These are phyloP conservation scores for Mortierella claussenii DNA, from an alignment of 192 early-diverging fungal species.

Conservation along the genomic window DNA sequence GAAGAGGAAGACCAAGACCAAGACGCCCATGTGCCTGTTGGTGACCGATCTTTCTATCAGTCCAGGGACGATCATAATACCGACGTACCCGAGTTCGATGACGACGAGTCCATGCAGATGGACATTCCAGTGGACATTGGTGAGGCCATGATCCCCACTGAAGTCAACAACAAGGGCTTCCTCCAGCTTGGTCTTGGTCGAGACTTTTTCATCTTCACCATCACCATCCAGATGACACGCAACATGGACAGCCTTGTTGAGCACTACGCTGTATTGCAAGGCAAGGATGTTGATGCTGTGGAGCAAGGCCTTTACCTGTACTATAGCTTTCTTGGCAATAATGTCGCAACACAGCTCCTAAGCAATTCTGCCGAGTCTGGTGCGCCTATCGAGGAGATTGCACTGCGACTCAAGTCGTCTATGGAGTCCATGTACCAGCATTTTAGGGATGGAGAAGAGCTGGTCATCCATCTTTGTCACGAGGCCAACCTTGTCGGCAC, in stretches of 20 bases:
- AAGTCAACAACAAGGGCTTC: constrained; percentile 49
- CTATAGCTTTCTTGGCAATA: constrained; percentile 48
- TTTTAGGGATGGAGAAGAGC: constrained; percentile 42
- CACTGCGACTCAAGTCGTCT: constrained; percentile 45
- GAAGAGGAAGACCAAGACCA: constrained; percentile 25
- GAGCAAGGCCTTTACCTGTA: constrained; percentile 43
- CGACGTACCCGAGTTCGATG: constrained; percentile 28
- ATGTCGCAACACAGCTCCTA: constrained; percentile 44
- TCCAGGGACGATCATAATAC: constrained; percentile 13
- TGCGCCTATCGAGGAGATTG: constrained; percentile 46
- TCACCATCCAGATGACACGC: constrained; percentile 43
- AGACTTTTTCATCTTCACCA: constrained; percentile 50
- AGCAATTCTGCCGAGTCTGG: constrained; percentile 11
- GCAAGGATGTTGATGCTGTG: constrained; percentile 12
- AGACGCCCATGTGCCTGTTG: constrained; percentile 37
- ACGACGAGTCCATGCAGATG: constrained; percentile 30
- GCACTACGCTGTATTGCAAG: constrained; percentile 20
- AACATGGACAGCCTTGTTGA: constrained; percentile 31
- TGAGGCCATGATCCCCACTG: constrained; percentile 50
- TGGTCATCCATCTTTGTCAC: constrained; percentile 55
- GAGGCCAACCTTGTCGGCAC: constrained; percentile 52
- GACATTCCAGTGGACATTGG: constrained; percentile 51
- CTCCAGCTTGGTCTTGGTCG: constrained; percentile 43
- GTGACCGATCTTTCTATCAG: constrained; percentile 36
- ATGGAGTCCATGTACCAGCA: constrained; percentile 56